Base-by-base conservation (phyloP, 1,139 yeast species). In the Taphrina deformans region DNA sequence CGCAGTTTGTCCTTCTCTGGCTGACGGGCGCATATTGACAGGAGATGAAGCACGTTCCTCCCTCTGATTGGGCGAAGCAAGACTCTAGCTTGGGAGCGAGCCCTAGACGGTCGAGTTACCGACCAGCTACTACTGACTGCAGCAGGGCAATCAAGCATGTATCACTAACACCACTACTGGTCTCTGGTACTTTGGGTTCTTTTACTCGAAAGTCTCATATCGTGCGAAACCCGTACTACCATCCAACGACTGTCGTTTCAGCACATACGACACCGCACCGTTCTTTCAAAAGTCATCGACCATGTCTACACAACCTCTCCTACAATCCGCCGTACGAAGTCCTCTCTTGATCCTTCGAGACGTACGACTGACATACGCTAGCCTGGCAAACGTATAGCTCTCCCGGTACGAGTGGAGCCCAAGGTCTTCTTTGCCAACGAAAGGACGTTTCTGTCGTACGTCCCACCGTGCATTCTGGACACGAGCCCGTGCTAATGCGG, bases 341-440 rank as follows among this genome's bases (percentile, higher is more conserved):
- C 24, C 21, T 14, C 16, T 16, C 21, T 31, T 14, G 6, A 21
- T 41, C 21, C 10, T n/a, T n/a, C 18, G 24, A 16, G 27, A 21
- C 27, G 16, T 1, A 6, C 26, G 14, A 16, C 46, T 50, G 46
- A 45, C 48, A 3, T 18, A 21, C 14, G 35, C 23, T 50, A 59
- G 63, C 87, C 85, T 59, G 82, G 91, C 70, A 93, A 93, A 78
- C 87, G 98, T 80, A 93, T 93, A 72, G 98, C 99, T 9, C 83
- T 95, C 67, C 99, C 99, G 61, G 96, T 97, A 46, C 84, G 99
- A 70, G 97, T 93, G 31, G 99, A 93, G 78, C 99, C 99, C 71
- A 93, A 93, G 29, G 99, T 93, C 40, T 93, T 93, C 80, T 93
- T 93, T 74, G 99, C 99, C 74, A 93, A 95, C 75, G 99, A 93